phyloP scores from a whole-genome alignment of 768 basidiomycete genomes.

The Amanita pseudoporphyria region DNA sequence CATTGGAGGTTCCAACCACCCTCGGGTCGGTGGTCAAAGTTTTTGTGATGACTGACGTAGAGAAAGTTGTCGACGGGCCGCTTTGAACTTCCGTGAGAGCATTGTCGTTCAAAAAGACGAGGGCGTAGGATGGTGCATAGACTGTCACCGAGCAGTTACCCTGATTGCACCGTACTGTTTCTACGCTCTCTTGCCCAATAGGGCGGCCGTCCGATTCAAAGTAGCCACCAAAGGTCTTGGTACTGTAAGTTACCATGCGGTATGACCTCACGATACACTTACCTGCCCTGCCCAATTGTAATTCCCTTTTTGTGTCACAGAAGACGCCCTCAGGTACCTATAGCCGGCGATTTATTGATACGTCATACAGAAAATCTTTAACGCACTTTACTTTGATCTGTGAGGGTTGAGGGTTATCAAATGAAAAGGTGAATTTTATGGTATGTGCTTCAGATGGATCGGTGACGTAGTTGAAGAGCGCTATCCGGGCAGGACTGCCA shows the following conservation, averaged over 20 bases:
- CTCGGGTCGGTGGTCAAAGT: conserved; percentile 44
- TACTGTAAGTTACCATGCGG: neutral
- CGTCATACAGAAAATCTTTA: neutral
- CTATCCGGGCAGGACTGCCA: conserved; percentile 47
- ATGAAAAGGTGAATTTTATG: conserved; percentile 16
- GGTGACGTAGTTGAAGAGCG: conserved; percentile 64
- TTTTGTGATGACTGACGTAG: conserved; percentile 43
- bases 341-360: neutral
- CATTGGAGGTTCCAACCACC: conserved; percentile 60
- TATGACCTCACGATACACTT: conserved; percentile 3
- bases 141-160: conserved; percentile 50
- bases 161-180: conserved; percentile 48
- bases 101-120: conserved; percentile 53
- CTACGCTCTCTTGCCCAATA: conserved; percentile 36
- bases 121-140: conserved; percentile 56
- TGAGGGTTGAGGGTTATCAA: conserved; percentile 20
- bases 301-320: conserved; percentile 43
- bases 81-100: conserved; percentile 17
- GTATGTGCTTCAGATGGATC: conserved; percentile 48
- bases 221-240: conserved; percentile 45
- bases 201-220: conserved; percentile 62
- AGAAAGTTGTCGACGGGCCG: conserved; percentile 34
- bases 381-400: conserved; percentile 50
- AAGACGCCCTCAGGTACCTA: conserved; percentile 44
- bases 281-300: conserved; percentile 58